Evolutionary conservation across 257 asterid species (phyloP).

Genomic region (Nicotiana paniculata): DNA sequence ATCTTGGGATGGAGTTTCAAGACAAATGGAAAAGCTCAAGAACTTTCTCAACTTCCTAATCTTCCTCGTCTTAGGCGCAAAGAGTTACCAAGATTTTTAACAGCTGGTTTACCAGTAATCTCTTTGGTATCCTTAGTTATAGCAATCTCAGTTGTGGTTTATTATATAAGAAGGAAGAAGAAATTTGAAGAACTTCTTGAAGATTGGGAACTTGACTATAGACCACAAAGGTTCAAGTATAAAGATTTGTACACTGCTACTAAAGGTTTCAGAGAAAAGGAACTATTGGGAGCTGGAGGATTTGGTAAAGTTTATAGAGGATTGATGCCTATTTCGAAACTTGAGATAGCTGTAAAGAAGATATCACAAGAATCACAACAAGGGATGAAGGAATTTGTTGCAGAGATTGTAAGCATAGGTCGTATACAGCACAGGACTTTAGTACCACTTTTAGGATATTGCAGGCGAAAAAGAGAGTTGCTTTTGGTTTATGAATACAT

Average conservation of each 20-base stretch:
- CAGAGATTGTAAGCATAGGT: constrained; percentile 65
- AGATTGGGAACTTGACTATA: constrained; percentile 52
- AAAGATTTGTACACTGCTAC: constrained; percentile 57
- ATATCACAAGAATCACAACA: constrained; percentile 61
- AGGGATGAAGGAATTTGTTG: constrained; percentile 56
- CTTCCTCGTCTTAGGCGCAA: constrained; percentile 46
- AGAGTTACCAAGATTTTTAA: constrained; percentile 18
- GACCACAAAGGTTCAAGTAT: constrained; percentile 53
- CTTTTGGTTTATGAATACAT: constrained; percentile 62
- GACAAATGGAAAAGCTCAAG: constrained; percentile 26
- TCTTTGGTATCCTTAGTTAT: background rate
- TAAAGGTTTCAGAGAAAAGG: constrained; percentile 43
- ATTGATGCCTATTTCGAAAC: constrained; percentile 25
- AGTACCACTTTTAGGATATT: constrained; percentile 54
- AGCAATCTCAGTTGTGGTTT: background rate
- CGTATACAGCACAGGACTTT: constrained; percentile 59
- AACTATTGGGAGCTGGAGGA: constrained; percentile 53
- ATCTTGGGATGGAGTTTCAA: constrained; percentile 63
- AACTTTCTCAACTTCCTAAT: constrained; percentile 39
- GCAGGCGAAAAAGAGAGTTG: constrained; percentile 49
- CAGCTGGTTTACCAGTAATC: constrained; percentile 32
- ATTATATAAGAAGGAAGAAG: constrained; percentile 22
- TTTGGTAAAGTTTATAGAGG: constrained; percentile 65
- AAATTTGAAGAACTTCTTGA: constrained; percentile 51
- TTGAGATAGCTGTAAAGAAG: constrained; percentile 48